Base-by-base conservation (phyloP, 2,329 filamentous ascomycete genomes). In the Stemphylium vesicarium region DNA sequence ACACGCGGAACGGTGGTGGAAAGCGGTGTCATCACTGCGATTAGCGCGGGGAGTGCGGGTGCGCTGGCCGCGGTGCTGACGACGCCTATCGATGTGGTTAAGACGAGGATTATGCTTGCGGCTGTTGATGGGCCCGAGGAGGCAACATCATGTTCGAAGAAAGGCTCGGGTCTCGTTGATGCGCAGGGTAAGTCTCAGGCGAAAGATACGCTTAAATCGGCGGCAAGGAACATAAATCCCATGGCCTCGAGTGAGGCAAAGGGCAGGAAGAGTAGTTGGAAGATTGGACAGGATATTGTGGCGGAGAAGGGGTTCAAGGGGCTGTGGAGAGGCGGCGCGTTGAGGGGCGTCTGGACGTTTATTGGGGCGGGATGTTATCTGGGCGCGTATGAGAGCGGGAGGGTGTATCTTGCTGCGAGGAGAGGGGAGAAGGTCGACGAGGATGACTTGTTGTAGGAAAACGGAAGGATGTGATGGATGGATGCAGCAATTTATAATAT, bases 1-100 rank as follows among this genome's bases (percentile, higher is more conserved):
- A 69, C 71, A 50, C 77, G 69, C 4, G 74, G 77, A 2, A 77
- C 69, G 0, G 69, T 95, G 12, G 61, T 85, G 4, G 88, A 94
- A 75, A 88, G 87, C 20, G 90, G 86, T 0, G 53, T 84, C 2
- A 84, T 94, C 38, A 95, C 91, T 0, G 91, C 89, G 0, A 53
- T 84, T 3, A 90, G 89, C 69, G 92, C 92, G 0, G 91, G 88
- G 2, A 74, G 83, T 13, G 90, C 92, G 0, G 92, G 92, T 0
- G 85, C 86, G 5, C 74, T 94, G 8, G 88, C 92, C 0, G 90
- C 92, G 0, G 83, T 90, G 9, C 73, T 95, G n/a, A 96, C 92
- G 1, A 96, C 92, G 45, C 93, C 93, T 0, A 86, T 92, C 50
- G 93, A 96, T 74, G 91, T 96, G 9, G 84, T 96, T 20, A 96